Conservation (phyloP, 305 asterid genomes). For the Fraxinus baroniana region DNA sequence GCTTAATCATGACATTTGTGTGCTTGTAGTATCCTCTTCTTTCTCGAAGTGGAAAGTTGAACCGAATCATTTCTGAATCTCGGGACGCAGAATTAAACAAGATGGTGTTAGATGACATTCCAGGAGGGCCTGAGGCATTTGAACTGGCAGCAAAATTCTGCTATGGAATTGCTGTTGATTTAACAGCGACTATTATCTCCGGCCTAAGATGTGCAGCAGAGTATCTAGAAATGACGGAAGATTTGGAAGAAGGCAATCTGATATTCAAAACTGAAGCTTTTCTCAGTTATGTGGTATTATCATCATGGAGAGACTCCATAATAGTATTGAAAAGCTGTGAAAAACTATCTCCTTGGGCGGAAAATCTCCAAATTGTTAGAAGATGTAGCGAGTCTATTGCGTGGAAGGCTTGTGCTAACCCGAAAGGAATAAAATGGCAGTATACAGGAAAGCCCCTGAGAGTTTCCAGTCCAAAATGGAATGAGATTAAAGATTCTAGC, state of each 20-base stretch:
- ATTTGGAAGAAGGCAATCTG: conserved; percentile 86
- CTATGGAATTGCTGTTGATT: conserved; percentile 80
- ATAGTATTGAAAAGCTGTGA: conserved; percentile 74
- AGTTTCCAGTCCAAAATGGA: conserved; percentile 79
- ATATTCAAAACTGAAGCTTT: conserved; percentile 94
- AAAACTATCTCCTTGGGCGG: conserved; percentile 86
- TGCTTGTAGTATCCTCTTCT: conserved; percentile 68
- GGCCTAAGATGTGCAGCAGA: conserved; percentile 91
- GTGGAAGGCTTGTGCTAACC: conserved; percentile 93
- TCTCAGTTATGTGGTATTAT: conserved; percentile 84
- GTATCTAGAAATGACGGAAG: conserved; percentile 92
- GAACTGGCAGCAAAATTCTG: conserved; percentile 91
- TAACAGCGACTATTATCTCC: conserved; percentile 72
- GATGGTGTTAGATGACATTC: conserved; percentile 62
- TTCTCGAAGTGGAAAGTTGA: conserved; percentile 81
- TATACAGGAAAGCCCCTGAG: conserved; percentile 63
- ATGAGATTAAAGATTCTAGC: conserved; percentile 67
- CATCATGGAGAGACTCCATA: conserved; percentile 95
- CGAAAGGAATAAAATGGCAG: conserved; percentile 88
- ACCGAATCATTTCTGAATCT: conserved; percentile 65
- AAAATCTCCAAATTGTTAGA: conserved; percentile 83
- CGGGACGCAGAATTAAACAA: conserved; percentile 48
- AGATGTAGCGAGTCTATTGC: conserved; percentile 93
- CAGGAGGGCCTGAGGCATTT: conserved; percentile 80
- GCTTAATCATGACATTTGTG: not conserved